Conservation (phyloP, 495 filamentous ascomycete species). For the Lepraria neglecta region DNA sequence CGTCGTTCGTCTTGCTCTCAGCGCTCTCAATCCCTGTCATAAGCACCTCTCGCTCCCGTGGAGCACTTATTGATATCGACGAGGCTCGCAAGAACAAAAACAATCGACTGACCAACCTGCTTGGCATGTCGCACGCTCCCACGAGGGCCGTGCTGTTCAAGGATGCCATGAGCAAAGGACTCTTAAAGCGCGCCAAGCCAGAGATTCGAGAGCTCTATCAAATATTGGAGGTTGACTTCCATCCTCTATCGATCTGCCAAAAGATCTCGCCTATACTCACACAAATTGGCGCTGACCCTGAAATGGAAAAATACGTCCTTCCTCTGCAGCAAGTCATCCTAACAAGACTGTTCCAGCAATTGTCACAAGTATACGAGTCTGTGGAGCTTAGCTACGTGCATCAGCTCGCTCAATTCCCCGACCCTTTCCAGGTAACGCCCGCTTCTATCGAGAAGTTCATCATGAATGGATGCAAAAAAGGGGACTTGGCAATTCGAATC, state of each 20-base stretch:
- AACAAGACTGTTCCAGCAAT: slow-evolving; percentile 95
- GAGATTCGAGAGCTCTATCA: slow-evolving; percentile 96
- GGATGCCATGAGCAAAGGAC: slow-evolving; percentile 88
- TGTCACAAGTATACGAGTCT: slow-evolving; percentile 98
- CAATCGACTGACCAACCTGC: slow-evolving; percentile 85
- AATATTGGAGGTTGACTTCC: slow-evolving; percentile 98
- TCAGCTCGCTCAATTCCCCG: slow-evolving; percentile 89
- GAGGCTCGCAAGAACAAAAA: slow-evolving; percentile 99
- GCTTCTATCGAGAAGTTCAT: slow-evolving; percentile 99
- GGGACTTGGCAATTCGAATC: slow-evolving; percentile 91
- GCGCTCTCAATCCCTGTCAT: slow-evolving; percentile 96
- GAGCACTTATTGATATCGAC: slow-evolving; percentile 92
- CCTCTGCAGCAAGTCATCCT: slow-evolving; percentile 98
- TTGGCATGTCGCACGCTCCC: slow-evolving; percentile 85
- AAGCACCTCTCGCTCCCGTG: slow-evolving; percentile 92
- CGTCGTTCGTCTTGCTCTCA: slow-evolving; percentile 92
- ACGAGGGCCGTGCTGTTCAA: slow-evolving; percentile 89
- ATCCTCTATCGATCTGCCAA: slow-evolving; percentile 96
- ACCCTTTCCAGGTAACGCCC: slow-evolving; percentile 88
- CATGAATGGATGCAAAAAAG: slow-evolving; percentile 99
- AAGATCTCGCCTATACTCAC: slow-evolving; percentile 95
- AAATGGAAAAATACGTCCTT: slow-evolving; percentile 93
- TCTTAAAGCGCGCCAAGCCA: slow-evolving; percentile 81
- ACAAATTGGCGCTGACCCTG: slow-evolving; percentile 87
- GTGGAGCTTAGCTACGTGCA: slow-evolving; percentile 93